A percentile compares a stretch with the other conserved stretches of the same genome.
These are phyloP conservation scores for Stevia rebaudiana DNA, from an alignment of 140 eudicot genomes.

Conservation along the genomic window DNA sequence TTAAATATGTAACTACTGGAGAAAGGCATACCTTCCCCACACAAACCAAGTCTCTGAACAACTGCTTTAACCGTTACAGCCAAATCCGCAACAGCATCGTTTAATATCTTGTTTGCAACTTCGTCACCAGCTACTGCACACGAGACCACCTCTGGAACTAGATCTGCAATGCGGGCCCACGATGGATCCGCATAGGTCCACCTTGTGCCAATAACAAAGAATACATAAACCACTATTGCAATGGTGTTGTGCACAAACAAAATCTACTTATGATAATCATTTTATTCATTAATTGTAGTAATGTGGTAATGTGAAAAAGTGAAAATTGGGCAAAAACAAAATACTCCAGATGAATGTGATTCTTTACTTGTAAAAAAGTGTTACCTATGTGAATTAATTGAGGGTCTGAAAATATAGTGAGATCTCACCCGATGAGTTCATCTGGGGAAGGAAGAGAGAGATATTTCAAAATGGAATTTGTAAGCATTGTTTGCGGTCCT, in stretches of 20 bases:
- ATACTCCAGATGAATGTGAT: too few species aligned
- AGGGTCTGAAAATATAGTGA: neutral
- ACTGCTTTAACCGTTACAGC: conserved; percentile 85
- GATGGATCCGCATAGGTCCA: conserved; percentile 88
- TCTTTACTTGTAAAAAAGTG: too few species aligned
- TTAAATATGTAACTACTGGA: too few species aligned
- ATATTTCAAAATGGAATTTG: conserved; percentile 38
- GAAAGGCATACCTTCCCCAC: conserved; percentile 63
- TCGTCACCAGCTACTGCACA: conserved; percentile 86
- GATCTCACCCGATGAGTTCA: conserved; percentile 72
- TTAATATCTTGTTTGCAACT: conserved; percentile 63
- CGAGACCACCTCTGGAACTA: conserved; percentile 64
- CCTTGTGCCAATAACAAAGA: too few species aligned
- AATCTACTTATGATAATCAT: too few species aligned
- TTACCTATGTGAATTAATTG: too few species aligned
- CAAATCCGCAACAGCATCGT: conserved; percentile 66
- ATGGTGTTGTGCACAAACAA: too few species aligned
- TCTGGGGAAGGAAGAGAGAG: conserved; percentile 67
- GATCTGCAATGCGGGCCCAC: conserved; percentile 84
- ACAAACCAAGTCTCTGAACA: conserved; percentile 57
- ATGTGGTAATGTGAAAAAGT: too few species aligned
- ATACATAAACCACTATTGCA: too few species aligned
- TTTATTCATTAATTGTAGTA: too few species aligned
- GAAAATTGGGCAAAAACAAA: too few species aligned
- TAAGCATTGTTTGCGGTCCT: conserved; percentile 74